phyloP scores from a whole-genome alignment of 108 stramenopile species.

The Nannochloropsis salina region DNA sequence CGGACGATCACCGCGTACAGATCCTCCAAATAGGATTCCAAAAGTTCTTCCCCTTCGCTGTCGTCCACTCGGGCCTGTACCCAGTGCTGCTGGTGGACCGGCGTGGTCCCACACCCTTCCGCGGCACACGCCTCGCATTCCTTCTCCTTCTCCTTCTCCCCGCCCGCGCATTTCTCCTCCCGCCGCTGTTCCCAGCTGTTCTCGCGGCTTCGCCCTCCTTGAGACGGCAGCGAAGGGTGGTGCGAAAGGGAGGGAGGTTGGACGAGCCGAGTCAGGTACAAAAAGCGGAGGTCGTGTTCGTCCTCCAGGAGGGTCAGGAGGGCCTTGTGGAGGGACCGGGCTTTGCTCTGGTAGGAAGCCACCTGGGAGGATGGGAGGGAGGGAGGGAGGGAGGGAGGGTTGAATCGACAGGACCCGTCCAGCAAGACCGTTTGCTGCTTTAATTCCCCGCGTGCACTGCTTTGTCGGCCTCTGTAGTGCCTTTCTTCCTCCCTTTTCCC shows the following conservation, averaged over 20 bases:
- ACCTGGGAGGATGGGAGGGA: too few relatives aligned
- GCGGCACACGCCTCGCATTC: too few relatives aligned
- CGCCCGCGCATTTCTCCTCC: not conserved
- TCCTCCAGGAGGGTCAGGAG: not conserved
- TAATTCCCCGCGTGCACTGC: too few relatives aligned
- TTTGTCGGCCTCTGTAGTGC: too few relatives aligned
- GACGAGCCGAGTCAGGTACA: not conserved
- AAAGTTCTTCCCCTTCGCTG: not conserved
- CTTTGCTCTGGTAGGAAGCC: not conserved
- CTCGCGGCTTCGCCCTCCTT: not conserved
- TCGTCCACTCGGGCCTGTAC: not conserved
- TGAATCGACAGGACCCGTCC: too few relatives aligned
- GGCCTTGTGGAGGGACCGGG: slow-evolving; percentile 7
- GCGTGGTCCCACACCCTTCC: not conserved
- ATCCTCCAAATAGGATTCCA: not conserved
- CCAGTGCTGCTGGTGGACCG: not conserved
- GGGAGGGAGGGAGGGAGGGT: too few relatives aligned
- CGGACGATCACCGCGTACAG: not conserved
- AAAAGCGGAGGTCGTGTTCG: not conserved
- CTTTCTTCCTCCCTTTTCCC: too few relatives aligned
- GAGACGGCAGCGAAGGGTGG: not conserved
- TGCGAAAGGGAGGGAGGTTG: not conserved
- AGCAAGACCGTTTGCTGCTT: too few relatives aligned
- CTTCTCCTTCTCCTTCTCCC: not conserved
- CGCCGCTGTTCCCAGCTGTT: not conserved